Evolutionary conservation across 2,329 filamentous ascomycete genomes (phyloP).

Genomic region (Aspergillus persii): DNA sequence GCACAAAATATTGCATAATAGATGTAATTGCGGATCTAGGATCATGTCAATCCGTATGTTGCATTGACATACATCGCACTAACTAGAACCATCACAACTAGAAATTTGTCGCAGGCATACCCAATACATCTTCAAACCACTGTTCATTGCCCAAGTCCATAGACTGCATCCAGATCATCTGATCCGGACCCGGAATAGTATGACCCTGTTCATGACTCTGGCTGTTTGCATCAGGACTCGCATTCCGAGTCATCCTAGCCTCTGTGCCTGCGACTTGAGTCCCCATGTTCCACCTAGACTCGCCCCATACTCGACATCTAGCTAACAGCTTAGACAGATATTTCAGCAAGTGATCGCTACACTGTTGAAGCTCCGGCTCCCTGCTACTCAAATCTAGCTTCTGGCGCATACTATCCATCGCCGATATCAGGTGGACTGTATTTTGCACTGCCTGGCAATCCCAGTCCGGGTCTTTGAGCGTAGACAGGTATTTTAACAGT

Average conservation of each 20-base stretch:
- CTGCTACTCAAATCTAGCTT: conserved; percentile 26
- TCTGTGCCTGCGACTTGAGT: conserved; percentile 9
- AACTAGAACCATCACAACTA: neutral
- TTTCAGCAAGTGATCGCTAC: conserved; percentile 27
- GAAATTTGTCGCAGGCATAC: conserved; percentile 21
- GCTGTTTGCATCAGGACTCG: conserved; percentile 2
- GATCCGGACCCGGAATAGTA: conserved; percentile 24
- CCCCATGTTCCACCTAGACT: conserved; percentile 15
- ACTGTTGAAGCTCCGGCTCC: conserved; percentile 26
- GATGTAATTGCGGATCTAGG: too few species aligned
- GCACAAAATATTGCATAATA: too few species aligned
- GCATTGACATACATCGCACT: too few species aligned
- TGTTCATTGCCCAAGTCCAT: conserved; percentile 29
- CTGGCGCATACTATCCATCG: conserved; percentile 31
- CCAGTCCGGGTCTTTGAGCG: conserved; percentile 39
- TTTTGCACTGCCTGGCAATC: conserved; percentile 35
- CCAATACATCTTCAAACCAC: conserved; percentile 24
- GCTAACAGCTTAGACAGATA: conserved; percentile 25
- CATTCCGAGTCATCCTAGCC: neutral
- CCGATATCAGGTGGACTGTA: conserved; percentile 28
- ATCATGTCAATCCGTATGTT: too few species aligned
- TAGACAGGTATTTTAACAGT: conserved; percentile 37
- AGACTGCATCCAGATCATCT: conserved; percentile 28
- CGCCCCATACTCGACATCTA: conserved; percentile 22
- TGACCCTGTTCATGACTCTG: conserved; percentile 4